These are phyloP conservation scores for Colletotrichum falcatum DNA, from an alignment of 2,329 filamentous ascomycete species.

Conservation along the genomic window DNA sequence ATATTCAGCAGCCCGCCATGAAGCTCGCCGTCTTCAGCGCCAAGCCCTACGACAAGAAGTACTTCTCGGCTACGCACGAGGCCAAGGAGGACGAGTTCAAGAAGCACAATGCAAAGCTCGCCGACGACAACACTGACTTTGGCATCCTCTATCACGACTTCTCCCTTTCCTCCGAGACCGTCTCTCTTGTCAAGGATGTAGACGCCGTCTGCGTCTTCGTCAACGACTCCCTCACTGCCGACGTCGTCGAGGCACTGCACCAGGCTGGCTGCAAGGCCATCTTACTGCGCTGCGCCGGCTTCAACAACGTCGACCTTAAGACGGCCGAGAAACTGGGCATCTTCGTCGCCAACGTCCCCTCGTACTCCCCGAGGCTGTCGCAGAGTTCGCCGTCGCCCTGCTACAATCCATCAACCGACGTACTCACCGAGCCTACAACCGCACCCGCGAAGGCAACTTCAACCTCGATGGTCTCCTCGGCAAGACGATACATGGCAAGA, in stretches of 20 bases:
- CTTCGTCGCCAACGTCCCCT: conserved; percentile 74
- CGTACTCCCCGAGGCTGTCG: conserved; percentile 77
- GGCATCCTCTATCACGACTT: conserved; percentile 70
- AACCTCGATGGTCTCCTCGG: conserved; percentile 73
- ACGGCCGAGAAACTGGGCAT: conserved; percentile 66
- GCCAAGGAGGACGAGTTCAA: conserved; percentile 28
- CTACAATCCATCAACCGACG: conserved; percentile 76
- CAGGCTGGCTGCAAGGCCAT: conserved; percentile 65
- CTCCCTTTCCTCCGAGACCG: conserved; percentile 66
- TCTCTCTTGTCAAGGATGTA: conserved; percentile 58
- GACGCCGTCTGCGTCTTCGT: conserved; percentile 76
- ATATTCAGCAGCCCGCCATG: conserved; percentile 51
- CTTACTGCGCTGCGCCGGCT: conserved; percentile 75
- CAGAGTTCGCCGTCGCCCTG: conserved; percentile 76
- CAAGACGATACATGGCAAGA: conserved; percentile 71
- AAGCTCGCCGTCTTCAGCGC: conserved; percentile 74
- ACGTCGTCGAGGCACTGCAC: conserved; percentile 64
- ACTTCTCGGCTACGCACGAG: conserved; percentile 57
- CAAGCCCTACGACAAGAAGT: conserved; percentile 72
- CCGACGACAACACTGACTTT: conserved; percentile 51
- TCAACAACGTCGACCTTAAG: conserved; percentile 74
- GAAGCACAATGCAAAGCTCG: conserved; percentile 48
- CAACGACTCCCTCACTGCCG: conserved; percentile 68
- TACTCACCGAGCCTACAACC: conserved; percentile 75
- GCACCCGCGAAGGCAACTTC: conserved; percentile 77